Evolutionary conservation across 192 early-diverging fungal genomes (phyloP), one percentile per base, ranked within the genome.

Genomic region (Backusella luteola): DNA sequence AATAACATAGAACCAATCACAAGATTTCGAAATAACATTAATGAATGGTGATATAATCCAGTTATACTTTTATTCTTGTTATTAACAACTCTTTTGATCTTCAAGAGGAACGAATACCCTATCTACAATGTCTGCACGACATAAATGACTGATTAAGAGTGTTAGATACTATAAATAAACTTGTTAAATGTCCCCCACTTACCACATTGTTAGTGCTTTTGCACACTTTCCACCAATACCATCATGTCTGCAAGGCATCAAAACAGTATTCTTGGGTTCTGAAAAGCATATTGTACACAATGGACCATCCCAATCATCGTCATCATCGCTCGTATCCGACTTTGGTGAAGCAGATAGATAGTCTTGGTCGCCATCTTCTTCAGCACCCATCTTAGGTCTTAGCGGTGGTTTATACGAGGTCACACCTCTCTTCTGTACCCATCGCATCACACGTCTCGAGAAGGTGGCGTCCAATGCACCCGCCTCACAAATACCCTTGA

Each of bases 201-300:
- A 81, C 80, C 80, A 81, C 23, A 66, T 75, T 17, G 36, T 35
- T 11, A 81, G 38, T 14, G 56, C 34, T 41, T 76, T 78, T 23
- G 80, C 76, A 44, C 80, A 81, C 3, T 63, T 46, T 63, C 53
- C 44, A 44, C 80, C 76, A 6, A 81, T 49, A 1, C 76, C 80
- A 15, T 72, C 80, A 67, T 81, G 80, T 34, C 70, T 44, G 34
- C 80, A 81, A 8, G 80, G 80, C 68, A 78, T 69, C 2, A 81
- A 39, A 4, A 75, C 53, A 7, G 72, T 73, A 42, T 77, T 59
- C 6, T 81, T 77, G 0, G 80, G 80, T 39, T 81, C 80, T 15
- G 73, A 71, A 73, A 78, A 81, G 26, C 80, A 81, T 34, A 81
- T 77, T 11, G 80, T 78, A 74, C 80, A 81, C 9, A 77, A 67